Percentiles rank a stretch among this genome's conserved stretches.
phyloP scores from a whole-genome alignment of 371 early-diverging fungal genomes.

The Mucor piriformis region DNA sequence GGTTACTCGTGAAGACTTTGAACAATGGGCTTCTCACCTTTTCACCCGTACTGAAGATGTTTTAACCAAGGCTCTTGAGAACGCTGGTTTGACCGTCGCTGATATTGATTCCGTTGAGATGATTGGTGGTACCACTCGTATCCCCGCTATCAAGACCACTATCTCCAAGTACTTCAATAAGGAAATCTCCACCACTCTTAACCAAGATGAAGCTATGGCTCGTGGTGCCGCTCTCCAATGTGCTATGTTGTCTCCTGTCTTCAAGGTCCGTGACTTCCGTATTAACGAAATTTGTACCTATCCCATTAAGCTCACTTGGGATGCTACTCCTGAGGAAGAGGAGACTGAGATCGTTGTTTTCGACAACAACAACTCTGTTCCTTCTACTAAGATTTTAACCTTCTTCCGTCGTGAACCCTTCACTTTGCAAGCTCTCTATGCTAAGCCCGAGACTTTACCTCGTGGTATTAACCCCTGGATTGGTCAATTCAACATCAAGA shows the following conservation, averaged over 20 bases:
- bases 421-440: constrained; percentile 79
- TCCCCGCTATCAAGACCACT: constrained; percentile 90
- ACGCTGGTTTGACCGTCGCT: constrained; percentile 75
- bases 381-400: constrained; percentile 86
- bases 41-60: constrained; percentile 75
- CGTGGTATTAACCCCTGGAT: constrained; percentile 74
- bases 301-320: constrained; percentile 72
- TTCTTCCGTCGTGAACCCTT: constrained; percentile 80
- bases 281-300: constrained; percentile 85
- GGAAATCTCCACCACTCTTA: constrained; percentile 90
- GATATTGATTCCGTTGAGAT: constrained; percentile 94
- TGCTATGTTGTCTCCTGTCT: constrained; percentile 96
- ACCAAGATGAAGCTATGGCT: constrained; percentile 97
- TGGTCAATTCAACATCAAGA: constrained; percentile 68
- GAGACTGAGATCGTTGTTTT: constrained; percentile 76
- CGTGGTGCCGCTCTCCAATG: constrained; percentile 97
- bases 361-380: constrained; percentile 72
- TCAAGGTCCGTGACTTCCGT: constrained; percentile 95
- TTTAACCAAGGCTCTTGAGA: constrained; percentile 75
- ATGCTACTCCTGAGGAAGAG: constrained; percentile 69
- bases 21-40: constrained; percentile 78
- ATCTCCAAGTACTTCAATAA: constrained; percentile 83
- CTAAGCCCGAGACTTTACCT: constrained; percentile 72
- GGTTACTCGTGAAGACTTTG: constrained; percentile 85
- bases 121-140: constrained; percentile 93